Conservation (phyloP, 192 early-diverging fungal species). For the Spizellomyces sp. region DNA sequence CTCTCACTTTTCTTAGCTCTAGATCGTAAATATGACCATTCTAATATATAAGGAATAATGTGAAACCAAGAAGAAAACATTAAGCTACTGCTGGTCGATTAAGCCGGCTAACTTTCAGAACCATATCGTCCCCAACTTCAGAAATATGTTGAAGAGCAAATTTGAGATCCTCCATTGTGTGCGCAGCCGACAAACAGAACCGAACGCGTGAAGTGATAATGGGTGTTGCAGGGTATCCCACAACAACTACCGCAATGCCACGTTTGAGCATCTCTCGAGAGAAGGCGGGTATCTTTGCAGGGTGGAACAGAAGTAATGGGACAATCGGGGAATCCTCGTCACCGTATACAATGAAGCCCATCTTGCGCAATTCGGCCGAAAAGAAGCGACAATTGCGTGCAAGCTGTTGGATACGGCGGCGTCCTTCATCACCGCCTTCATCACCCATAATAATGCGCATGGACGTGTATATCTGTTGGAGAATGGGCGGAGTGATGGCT, state of each 20-base stretch:
- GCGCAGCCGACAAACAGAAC: slow-evolving; percentile 94
- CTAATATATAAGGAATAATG: too few species aligned
- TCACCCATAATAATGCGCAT: slow-evolving; percentile 95
- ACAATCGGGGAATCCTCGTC: slow-evolving; percentile 85
- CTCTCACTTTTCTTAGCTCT: too few species aligned
- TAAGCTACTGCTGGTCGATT: too few species aligned
- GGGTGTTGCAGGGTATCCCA: slow-evolving; percentile 97
- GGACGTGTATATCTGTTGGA: slow-evolving; percentile 88
- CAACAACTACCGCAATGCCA: slow-evolving; percentile 93
- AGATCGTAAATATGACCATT: too few species aligned
- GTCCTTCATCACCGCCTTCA: slow-evolving; percentile 82
- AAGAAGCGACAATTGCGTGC: slow-evolving; percentile 89
- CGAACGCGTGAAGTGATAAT: slow-evolving; percentile 92
- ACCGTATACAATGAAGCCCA: slow-evolving; percentile 96
- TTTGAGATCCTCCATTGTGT: slow-evolving; percentile 88
- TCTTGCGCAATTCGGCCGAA: slow-evolving; percentile 70
- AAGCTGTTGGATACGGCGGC: slow-evolving; percentile 77
- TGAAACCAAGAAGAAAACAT: too few species aligned
- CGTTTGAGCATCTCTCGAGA: slow-evolving; percentile 87
- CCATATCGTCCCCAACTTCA: slow-evolving; percentile 52
- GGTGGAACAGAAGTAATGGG: slow-evolving; percentile 89
- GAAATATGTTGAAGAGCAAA: slow-evolving; percentile 47
- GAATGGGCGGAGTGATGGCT: slow-evolving; percentile 79
- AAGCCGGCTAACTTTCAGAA: slow-evolving; percentile 26
- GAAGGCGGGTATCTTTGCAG: slow-evolving; percentile 96